A percentile compares a stretch with the other conserved stretches of the same genome.
These are phyloP conservation scores for Cicer arietinum DNA, from an alignment of 306 rosid genomes.

Conservation along the genomic window DNA sequence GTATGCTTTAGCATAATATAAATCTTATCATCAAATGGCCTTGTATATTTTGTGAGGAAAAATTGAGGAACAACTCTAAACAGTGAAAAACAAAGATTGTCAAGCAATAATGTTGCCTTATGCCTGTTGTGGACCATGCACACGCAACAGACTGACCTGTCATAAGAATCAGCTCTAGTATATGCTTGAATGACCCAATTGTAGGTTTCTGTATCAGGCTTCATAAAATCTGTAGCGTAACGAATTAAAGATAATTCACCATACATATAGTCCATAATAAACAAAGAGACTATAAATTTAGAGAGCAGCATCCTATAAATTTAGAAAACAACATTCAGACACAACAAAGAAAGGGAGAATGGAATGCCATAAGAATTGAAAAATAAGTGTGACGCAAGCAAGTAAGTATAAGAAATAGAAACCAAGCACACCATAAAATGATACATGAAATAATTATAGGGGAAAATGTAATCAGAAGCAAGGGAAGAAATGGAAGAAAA, in stretches of 20 bases:
- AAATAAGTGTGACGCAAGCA: conserved; percentile 25
- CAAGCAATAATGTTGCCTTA: conserved; percentile 14
- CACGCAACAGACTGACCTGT: conserved; percentile 62
- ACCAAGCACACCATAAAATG: conserved; percentile 20
- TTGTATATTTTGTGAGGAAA: conserved; percentile 15
- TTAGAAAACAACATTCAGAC: background rate
- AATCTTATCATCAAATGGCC: conserved; percentile 1
- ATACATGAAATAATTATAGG: conserved; percentile 33
- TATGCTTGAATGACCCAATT: conserved; percentile 99
- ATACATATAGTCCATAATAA: conserved; percentile 37
- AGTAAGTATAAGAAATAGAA: conserved; percentile 44
- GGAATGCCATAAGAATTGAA: conserved; percentile 19
- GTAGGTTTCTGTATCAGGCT: conserved; percentile 92
- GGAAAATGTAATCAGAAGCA: conserved; percentile 28
- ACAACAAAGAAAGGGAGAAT: background rate
- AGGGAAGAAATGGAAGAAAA: conserved; percentile 25
- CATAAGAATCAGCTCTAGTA: conserved; percentile 97
- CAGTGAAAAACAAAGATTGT: conserved; percentile 24
- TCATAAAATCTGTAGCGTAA: conserved; percentile 72
- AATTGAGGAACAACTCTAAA: conserved; percentile 17
- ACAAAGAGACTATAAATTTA: conserved; percentile 26
- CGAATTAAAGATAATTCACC: conserved; percentile 41
- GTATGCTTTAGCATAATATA: background rate
- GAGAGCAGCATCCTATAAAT: background rate
- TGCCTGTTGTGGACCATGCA: conserved; percentile 18